Percentiles rank a stretch among this genome's conserved stretches.
phyloP scores from a whole-genome alignment of 1,284 basidiomycete species.

The Termitomyces sp. region DNA sequence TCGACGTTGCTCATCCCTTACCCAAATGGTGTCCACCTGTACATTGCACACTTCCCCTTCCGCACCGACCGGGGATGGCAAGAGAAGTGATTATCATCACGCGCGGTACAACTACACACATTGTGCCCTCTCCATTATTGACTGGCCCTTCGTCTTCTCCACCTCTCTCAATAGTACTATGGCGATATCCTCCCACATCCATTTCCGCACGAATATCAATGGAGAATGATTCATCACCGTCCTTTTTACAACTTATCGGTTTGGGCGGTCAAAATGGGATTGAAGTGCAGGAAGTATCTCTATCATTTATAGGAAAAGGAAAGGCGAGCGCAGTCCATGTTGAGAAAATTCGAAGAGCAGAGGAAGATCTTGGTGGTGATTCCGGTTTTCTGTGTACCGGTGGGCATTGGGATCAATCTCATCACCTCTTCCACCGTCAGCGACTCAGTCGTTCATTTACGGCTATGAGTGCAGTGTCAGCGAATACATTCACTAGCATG shows the following conservation, averaged over 20 bases:
- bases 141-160: slow-evolving; percentile 39
- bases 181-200: slow-evolving; percentile 54
- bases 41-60: slow-evolving; percentile 45
- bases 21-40: slow-evolving; percentile 53
- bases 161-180: slow-evolving; percentile 52
- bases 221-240: slow-evolving; percentile 28
- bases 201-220: slow-evolving; percentile 45
- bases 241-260: slow-evolving; percentile 61
- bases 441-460: slow-evolving; percentile 37
- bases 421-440: slow-evolving; percentile 34
- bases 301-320: slow-evolving; percentile 39
- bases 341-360: slow-evolving; percentile 46
- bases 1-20: slow-evolving; percentile 38
- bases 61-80: slow-evolving; percentile 24
- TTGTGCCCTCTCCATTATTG: slow-evolving; percentile 64
- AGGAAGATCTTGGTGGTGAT: slow-evolving; percentile 60
- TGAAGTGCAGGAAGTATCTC: slow-evolving; percentile 62
- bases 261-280: slow-evolving; percentile 63
- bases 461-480: slow-evolving; percentile 37
- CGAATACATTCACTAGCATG: slow-evolving; percentile 41
- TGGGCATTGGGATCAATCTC: slow-evolving; percentile 64
- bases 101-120: slow-evolving; percentile 61
- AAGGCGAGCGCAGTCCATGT: slow-evolving; percentile 31
- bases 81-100: slow-evolving; percentile 59
- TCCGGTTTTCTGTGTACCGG: slow-evolving; percentile 59